A percentile compares a stretch with the other conserved stretches of the same genome.
These are phyloP conservation scores for Taphrina deformans DNA, from an alignment of 1,139 yeast species.

Conservation along the genomic window DNA sequence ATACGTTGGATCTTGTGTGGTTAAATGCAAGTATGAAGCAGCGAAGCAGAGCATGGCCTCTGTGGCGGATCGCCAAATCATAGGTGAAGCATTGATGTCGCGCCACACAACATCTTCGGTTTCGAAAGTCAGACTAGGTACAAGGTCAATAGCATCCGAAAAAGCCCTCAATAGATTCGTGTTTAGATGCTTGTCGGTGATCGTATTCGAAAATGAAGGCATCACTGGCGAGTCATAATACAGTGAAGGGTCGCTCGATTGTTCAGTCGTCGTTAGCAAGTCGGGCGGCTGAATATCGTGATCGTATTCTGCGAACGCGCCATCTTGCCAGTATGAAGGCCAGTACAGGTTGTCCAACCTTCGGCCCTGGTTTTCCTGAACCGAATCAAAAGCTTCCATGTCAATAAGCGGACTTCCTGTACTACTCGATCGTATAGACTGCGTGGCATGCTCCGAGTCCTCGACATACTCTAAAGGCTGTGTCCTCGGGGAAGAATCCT, in stretches of 20 bases:
- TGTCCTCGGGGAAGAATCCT: neutral
- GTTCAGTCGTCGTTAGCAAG: neutral
- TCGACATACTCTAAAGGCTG: slow-evolving; percentile 10
- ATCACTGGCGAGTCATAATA: neutral
- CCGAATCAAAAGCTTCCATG: neutral
- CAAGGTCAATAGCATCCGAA: neutral
- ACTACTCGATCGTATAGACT: neutral
- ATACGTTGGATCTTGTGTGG: slow-evolving; percentile 1
- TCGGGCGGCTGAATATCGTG: neutral
- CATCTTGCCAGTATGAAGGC: neutral
- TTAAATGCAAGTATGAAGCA: slow-evolving; percentile 19
- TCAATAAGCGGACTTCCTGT: neutral
- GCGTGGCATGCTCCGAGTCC: neutral
- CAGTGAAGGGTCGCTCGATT: neutral
- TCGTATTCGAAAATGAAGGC: neutral
- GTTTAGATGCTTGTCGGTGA: neutral
- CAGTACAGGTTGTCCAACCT: neutral
- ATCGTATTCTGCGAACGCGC: neutral
- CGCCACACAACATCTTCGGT: slow-evolving; percentile 12
- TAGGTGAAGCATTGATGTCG: neutral
- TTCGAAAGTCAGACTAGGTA: slow-evolving; percentile 12
- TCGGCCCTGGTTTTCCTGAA: neutral
- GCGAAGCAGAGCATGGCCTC: slow-evolving; percentile 15
- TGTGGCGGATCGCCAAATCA: neutral
- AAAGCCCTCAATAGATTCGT: neutral